These are phyloP conservation scores for Pythium sukuiense DNA, from an alignment of 352 stramenopile species.

Conservation along the genomic window DNA sequence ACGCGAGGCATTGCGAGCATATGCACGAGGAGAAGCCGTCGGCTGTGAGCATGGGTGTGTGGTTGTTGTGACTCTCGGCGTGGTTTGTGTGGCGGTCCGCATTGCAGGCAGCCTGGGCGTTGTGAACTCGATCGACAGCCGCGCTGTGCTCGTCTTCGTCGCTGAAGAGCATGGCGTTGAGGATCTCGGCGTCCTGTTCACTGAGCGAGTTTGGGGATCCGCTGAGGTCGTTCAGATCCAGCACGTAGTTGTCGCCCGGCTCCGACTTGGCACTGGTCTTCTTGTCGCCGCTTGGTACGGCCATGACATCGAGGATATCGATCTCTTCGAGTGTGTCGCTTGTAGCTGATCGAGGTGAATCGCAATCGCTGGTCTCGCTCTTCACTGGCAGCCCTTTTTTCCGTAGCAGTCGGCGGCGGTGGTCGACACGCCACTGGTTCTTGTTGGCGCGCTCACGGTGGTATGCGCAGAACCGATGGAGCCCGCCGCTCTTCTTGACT, in stretches of 20 bases:
- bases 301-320: slow-evolving; percentile 1
- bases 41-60: not conserved
- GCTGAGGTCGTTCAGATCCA: slow-evolving; percentile 9
- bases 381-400: not conserved
- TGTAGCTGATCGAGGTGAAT: slow-evolving; percentile 10
- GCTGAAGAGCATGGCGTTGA: slow-evolving; percentile 22
- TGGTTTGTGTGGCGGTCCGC: not conserved
- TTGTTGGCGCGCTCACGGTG: slow-evolving; percentile 60
- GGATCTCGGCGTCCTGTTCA: slow-evolving; percentile 21
- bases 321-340: slow-evolving; percentile 13
- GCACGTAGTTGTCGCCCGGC: not conserved
- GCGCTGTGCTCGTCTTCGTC: slow-evolving; percentile 12
- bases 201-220: slow-evolving; percentile 17
- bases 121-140: not conserved
- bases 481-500: slow-evolving; percentile 45
- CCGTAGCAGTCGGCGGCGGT: slow-evolving; percentile 21
- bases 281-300: not conserved
- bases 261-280: not conserved
- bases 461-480: slow-evolving; percentile 53
- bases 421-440: slow-evolving; percentile 50
- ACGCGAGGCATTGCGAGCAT: slow-evolving; percentile 18
- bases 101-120: not conserved
- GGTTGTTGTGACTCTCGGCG: not conserved
- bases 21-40: slow-evolving; percentile 5
- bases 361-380: slow-evolving; percentile 10